Percentiles rank a stretch among this genome's conserved stretches.
Conservation (phyloP, 1,139 yeast species). For the Yamadazyma atmosphaerica region DNA sequence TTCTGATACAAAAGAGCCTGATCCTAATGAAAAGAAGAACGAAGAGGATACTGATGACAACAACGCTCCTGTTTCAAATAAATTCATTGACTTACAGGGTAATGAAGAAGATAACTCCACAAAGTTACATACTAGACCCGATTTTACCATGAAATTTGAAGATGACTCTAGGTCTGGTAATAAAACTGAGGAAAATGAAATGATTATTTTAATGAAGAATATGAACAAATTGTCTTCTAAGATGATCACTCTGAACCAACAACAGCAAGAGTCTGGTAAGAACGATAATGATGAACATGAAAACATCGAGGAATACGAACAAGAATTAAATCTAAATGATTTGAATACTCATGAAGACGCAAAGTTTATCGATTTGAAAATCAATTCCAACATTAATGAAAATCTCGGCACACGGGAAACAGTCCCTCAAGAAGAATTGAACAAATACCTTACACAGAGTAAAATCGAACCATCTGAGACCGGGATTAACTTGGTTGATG, state of each 20-base stretch:
- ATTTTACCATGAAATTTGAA: conserved; percentile 81
- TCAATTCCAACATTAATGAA: conserved; percentile 9
- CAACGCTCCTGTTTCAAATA: conserved; percentile 37
- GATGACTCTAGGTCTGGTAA: conserved; percentile 27
- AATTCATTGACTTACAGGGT: conserved; percentile 73
- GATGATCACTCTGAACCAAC: conserved; percentile 54
- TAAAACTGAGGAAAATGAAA: conserved; percentile 55
- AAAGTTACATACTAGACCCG: conserved; percentile 78
- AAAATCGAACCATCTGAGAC: conserved; percentile 16
- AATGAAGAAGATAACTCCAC: conserved; percentile 82
- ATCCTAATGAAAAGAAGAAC: conserved; percentile 14
- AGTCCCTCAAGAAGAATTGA: conserved; percentile 22
- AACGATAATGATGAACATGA: conserved; percentile 1
- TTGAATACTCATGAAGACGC: conserved; percentile 46
- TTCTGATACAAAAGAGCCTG: conserved; percentile 12
- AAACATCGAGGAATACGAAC: conserved; percentile 10
- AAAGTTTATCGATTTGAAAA: conserved; percentile 61
- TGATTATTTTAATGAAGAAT: conserved; percentile 74
- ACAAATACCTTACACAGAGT: conserved; percentile 25
- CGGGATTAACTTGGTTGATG: conserved; percentile 44
- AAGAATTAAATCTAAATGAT: conserved; percentile 33
- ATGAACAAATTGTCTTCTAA: conserved; percentile 87
- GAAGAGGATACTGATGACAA: conserved; percentile 10
- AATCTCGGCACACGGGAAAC: conserved; percentile 4
- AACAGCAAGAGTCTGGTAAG: conserved; percentile 5